Percentiles rank a stretch among this genome's conserved stretches.
Evolutionary conservation across 257 asterid genomes (phyloP).

Genomic region (Capsicum rhomboideum): DNA sequence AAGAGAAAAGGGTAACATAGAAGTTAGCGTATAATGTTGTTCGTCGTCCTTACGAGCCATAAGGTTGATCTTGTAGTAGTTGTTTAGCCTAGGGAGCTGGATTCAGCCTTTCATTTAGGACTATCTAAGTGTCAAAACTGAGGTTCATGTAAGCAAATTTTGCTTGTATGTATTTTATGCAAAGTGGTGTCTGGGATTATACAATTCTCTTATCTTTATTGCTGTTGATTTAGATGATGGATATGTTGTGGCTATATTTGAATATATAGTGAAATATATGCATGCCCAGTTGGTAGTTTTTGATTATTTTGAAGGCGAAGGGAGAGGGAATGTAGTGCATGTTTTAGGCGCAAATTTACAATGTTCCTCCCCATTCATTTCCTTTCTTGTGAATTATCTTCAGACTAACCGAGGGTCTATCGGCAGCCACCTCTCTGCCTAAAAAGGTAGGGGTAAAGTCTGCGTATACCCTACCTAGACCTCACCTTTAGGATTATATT

Average conservation of each 20-base stretch:
- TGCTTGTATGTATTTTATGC: constrained; percentile 1
- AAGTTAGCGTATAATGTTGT: neutral
- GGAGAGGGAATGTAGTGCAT: neutral
- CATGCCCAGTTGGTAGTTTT: neutral
- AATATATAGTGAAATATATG: neutral
- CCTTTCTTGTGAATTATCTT: too few relatives aligned
- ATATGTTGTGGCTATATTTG: neutral
- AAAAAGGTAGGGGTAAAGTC: too few relatives aligned
- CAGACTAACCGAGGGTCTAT: too few relatives aligned
- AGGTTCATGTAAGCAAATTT: neutral
- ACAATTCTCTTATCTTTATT: neutral
- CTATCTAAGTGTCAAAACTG: neutral
- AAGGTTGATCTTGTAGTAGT: neutral
- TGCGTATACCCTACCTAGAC: too few relatives aligned
- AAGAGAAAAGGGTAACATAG: constrained; percentile 8
- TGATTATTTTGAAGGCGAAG: neutral
- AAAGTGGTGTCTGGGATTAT: neutral
- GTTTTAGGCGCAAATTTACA: neutral
- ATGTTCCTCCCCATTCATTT: too few relatives aligned
- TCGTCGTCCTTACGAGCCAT: neutral
- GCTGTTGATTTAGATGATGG: neutral
- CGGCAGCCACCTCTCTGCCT: too few relatives aligned
- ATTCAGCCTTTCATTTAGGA: neutral
- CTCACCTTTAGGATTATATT: too few relatives aligned
- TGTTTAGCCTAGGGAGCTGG: neutral